phyloP scores from a whole-genome alignment of 768 basidiomycete species.

The Pleurotus tuoliensis region DNA sequence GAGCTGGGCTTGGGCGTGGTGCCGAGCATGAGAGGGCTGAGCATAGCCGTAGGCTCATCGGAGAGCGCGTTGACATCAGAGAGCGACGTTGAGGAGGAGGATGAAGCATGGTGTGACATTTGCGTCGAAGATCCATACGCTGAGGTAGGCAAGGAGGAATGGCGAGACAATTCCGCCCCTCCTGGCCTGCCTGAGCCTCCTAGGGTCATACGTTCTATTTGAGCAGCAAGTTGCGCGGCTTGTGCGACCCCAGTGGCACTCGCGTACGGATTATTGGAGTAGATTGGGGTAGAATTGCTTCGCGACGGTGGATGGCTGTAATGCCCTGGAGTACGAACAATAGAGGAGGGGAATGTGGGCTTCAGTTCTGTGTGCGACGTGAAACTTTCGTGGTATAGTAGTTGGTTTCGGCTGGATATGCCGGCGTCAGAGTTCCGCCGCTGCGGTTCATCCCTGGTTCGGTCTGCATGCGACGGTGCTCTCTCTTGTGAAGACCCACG shows the following conservation, averaged over 20 bases:
- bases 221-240: conserved; percentile 21
- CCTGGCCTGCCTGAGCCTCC: neutral
- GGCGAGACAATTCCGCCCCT: conserved; percentile 22
- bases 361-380: conserved; percentile 51
- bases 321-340: conserved; percentile 66
- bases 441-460: neutral
- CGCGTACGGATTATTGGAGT: conserved; percentile 15
- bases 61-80: conserved; percentile 28
- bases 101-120: neutral
- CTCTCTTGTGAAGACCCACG: conserved; percentile 4
- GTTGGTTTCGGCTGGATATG: neutral
- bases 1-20: conserved; percentile 27
- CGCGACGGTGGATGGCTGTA: conserved; percentile 33
- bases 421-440: conserved; percentile 1
- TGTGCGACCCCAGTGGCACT: conserved; percentile 10
- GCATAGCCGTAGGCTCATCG: conserved; percentile 41
- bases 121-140: conserved; percentile 10
- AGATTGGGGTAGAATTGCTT: conserved; percentile 14
- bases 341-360: conserved; percentile 65
- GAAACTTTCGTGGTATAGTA: conserved; percentile 33
- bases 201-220: conserved; percentile 22
- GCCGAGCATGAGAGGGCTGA: conserved; percentile 40
- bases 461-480: neutral
- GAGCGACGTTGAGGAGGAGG: conserved; percentile 17
- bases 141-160: conserved; percentile 29